These are phyloP conservation scores for Rhynchosporium graminicola DNA, from an alignment of 2,329 filamentous ascomycete species.

Conservation along the genomic window DNA sequence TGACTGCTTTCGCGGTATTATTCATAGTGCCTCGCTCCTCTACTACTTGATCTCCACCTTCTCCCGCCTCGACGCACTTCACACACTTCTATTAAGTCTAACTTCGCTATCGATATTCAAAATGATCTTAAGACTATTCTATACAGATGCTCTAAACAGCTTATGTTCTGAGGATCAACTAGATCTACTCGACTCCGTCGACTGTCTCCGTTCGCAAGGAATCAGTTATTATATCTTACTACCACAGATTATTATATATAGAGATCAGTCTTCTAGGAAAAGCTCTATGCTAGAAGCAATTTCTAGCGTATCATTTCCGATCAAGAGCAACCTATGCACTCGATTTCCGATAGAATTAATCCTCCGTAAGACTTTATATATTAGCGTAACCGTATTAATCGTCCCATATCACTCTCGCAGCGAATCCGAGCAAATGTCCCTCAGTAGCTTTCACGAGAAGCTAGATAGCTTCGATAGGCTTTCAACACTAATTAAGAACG, in stretches of 20 bases:
- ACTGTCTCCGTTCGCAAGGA: slow-evolving; percentile 35
- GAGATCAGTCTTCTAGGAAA: not conserved
- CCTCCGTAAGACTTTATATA: too few relatives aligned
- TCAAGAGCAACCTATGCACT: too few relatives aligned
- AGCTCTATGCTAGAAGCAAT: not conserved
- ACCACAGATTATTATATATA: slow-evolving; percentile 36
- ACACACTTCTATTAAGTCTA: not conserved
- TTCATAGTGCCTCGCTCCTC: slow-evolving; percentile 13
- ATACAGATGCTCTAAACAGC: slow-evolving; percentile 24
- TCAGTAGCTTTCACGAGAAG: slow-evolving; percentile 27
- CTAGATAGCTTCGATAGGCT: slow-evolving; percentile 30
- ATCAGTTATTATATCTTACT: slow-evolving; percentile 36
- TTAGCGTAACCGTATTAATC: too few relatives aligned
- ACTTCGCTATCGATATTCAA: not conserved
- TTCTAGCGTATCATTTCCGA: too few relatives aligned
- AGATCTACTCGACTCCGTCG: slow-evolving; percentile 34
- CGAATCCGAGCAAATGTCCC: slow-evolving; percentile 23
- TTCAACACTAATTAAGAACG: slow-evolving; percentile 29
- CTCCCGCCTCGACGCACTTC: slow-evolving; percentile 11
- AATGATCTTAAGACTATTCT: slow-evolving; percentile 16
- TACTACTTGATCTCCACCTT: slow-evolving; percentile 10
- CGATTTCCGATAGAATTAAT: too few relatives aligned
- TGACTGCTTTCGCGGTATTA: slow-evolving; percentile 15
- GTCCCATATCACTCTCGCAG: not conserved
- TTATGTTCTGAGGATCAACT: slow-evolving; percentile 35